These are phyloP conservation scores for Botrytis byssoidea DNA, from an alignment of 2,329 filamentous ascomycete species.

Conservation along the genomic window DNA sequence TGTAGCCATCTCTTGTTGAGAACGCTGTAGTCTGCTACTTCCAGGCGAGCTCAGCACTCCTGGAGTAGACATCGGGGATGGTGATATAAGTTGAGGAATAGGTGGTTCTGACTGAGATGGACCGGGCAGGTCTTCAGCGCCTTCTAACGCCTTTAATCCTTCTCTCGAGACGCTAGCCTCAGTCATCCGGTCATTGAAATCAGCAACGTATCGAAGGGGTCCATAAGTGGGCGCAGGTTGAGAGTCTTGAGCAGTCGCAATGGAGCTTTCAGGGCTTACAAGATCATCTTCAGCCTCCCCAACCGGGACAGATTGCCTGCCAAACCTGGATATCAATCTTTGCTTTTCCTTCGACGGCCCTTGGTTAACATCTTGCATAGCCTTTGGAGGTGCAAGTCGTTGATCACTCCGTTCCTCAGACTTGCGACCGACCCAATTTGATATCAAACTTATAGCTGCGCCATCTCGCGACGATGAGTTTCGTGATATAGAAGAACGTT, in stretches of 20 bases:
- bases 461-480: constrained; percentile 32
- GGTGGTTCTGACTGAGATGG: constrained; percentile 23
- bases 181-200: constrained; percentile 38
- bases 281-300: constrained; percentile 22
- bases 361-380: constrained; percentile 4
- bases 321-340: constrained; percentile 31
- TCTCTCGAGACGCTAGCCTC: constrained; percentile 25
- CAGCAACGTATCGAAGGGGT: constrained; percentile 30
- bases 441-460: constrained; percentile 43
- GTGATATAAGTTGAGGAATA: constrained; percentile 33
- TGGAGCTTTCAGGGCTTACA: constrained; percentile 28
- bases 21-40: constrained; percentile 26
- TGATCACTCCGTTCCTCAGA: constrained; percentile 34
- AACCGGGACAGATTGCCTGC: constrained; percentile 26
- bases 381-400: constrained; percentile 7
- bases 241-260: constrained; percentile 26
- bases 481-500: constrained; percentile 24
- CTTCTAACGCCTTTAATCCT: constrained; percentile 9
- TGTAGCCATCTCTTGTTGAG: constrained; percentile 36
- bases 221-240: constrained; percentile 21
- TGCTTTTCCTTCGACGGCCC: constrained; percentile 35
- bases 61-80: constrained; percentile 29
- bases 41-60: constrained; percentile 33
- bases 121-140: neutral
- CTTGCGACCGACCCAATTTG: constrained; percentile 46